Evolutionary conservation across 2,329 filamentous ascomycete genomes (phyloP), one percentile per base, ranked within the genome.

Genomic region (Penicillium sp.): DNA sequence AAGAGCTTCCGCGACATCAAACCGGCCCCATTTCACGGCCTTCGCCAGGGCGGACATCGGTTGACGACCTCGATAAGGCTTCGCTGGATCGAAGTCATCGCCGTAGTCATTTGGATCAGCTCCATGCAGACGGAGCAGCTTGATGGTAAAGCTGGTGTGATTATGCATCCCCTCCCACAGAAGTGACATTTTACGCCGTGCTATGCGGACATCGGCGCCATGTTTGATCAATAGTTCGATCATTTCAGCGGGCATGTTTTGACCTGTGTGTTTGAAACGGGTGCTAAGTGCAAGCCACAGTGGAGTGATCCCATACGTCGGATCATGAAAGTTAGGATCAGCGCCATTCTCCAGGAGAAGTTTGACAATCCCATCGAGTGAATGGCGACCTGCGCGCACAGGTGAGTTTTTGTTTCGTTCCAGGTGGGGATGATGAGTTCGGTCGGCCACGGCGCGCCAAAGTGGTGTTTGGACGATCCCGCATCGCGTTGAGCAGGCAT

Each of bases 81-180:
- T 46, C 9, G 49, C 29, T 21, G 22, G 24, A 18, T 40, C 24
- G 5, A 52, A 24, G 13, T 18, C 22, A 2, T 21, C 2, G 24
- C n/a, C 22, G 14, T 46, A 47, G 34, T 47, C 49, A 40, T 52
- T 47, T 5, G 49, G 49, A 24, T 47, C 45, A 21, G 27, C 24
- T 8, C 43, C 43, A 5, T 24, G 18, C 4, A 42, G 24, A 40
- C 40, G 43, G 9, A 40, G 49, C 4, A 40, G 11, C 18, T 39
- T 47, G 24, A 31, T 32, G 3, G 32, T 46, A 40, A 24, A 14
- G 18, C 29, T 16, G 18, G n/a, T 27, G 18, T n/a, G 18, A 5
- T 6, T 4, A 1, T 22, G 18, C 14, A 46, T 32, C 16, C 32
- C 32, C 22, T 22, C 29, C 16, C 38, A 52, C 34, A 52, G 8